Evolutionary conservation across 1,284 basidiomycete genomes (phyloP), one percentile per base, ranked within the genome.

Genomic region (Microbotryomycetes sp.): DNA sequence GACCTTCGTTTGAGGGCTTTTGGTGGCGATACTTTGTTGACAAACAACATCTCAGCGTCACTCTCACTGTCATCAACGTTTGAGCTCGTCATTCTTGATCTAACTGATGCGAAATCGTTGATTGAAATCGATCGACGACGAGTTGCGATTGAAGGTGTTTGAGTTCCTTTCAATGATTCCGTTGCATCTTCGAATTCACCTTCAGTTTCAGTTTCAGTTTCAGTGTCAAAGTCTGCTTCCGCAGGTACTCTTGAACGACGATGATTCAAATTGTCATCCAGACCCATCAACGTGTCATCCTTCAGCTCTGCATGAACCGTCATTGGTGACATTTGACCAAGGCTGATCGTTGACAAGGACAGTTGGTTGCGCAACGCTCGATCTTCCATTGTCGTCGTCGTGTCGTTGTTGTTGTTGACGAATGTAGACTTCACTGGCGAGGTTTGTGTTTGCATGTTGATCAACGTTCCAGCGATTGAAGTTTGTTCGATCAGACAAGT

Each of bases 131-230:
- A 81, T 58, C 61, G 79, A 22, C 80, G 81, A 3, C 86, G 85
- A 2, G 86, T 86, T 32, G 80, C 79, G 15, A 49, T 31, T 25
- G 57, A 48, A 6, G 46, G 42, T n/a, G 57, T 55, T 26, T 64
- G 54, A n/a, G 68, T 66, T 22, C 66, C 70, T 9, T 19, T 9
- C 31, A 72, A 81, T 62, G 86, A 89, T 74, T 86, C 85, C 56
- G 84, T 79, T 2, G 90, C 90, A 73, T 92, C 89, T 25, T 87
- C 83, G 72, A 88, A 94, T 63, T 88, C 86, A 30, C 74, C 74
- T 25, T 90, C 88, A 15, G 78, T 80, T 55, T 87, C 86, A 0
- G 83, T 82, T 65, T 86, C 86, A 6, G 83, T 83, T 62, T 85
- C 81, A 1, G 81, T 82, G 36, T 42, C 36, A 42, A 42, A 42